These are phyloP conservation scores for Mycena belliarum DNA, from an alignment of 768 basidiomycete species.

Conservation along the genomic window DNA sequence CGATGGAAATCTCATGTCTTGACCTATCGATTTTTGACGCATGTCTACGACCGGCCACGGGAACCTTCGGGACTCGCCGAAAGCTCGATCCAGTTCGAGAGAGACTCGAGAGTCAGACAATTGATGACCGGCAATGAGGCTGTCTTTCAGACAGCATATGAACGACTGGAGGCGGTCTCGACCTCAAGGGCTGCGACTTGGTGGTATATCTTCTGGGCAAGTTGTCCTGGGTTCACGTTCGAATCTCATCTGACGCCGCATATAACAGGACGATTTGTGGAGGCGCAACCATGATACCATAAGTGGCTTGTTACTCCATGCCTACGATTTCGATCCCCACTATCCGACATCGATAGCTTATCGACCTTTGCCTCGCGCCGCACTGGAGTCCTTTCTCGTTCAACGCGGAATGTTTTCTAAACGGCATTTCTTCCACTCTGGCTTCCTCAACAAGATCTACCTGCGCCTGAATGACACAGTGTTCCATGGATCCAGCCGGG, in stretches of 20 bases:
- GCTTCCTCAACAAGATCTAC: conserved; percentile 74
- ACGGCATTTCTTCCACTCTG: conserved; percentile 56
- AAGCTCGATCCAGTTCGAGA: conserved; percentile 49
- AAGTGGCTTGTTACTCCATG: conserved; percentile 45
- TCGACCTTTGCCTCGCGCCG: conserved; percentile 62
- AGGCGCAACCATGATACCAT: conserved; percentile 66
- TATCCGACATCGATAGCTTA: conserved; percentile 75
- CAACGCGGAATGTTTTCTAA: conserved; percentile 61
- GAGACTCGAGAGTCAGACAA: conserved; percentile 54
- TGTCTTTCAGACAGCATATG: conserved; percentile 51
- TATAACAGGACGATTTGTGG: conserved; percentile 72
- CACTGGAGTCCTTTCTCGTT: conserved; percentile 61
- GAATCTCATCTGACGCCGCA: conserved; percentile 1
- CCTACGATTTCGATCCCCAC: conserved; percentile 68
- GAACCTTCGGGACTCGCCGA: conserved; percentile 44
- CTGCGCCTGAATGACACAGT: conserved; percentile 68
- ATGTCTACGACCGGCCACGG: conserved; percentile 59
- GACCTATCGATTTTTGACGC: conserved; percentile 61
- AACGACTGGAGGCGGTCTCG: conserved; percentile 53
- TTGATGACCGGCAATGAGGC: conserved; percentile 47
- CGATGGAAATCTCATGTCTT: conserved; percentile 54
- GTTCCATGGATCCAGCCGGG: conserved; percentile 53
- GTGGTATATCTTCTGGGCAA: conserved; percentile 83
- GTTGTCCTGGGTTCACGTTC: conserved; percentile 18
- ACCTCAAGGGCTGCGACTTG: conserved; percentile 54